phyloP scores from a whole-genome alignment of 768 basidiomycete genomes.

The Suillus plorans region DNA sequence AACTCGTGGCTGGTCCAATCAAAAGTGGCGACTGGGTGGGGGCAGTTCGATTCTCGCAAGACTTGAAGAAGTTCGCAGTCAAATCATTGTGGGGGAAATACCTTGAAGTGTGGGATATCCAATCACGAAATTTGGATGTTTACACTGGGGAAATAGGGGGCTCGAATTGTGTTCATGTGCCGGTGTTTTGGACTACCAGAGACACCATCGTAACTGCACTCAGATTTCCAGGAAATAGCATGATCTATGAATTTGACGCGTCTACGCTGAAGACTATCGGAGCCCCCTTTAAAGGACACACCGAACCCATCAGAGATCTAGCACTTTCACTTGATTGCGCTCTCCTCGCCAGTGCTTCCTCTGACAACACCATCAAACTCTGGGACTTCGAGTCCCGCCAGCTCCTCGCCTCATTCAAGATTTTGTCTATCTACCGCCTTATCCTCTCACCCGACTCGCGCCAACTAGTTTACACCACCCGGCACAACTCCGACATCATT shows the following conservation, averaged over 20 bases:
- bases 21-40: background rate
- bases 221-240: no score
- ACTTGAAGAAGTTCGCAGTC: background rate
- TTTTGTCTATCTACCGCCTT: background rate
- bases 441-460: background rate
- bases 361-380: background rate
- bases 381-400: background rate
- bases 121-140: background rate
- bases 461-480: background rate
- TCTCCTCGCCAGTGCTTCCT: background rate
- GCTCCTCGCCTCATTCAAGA: background rate
- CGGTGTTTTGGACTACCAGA: background rate
- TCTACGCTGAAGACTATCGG: background rate
- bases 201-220: background rate
- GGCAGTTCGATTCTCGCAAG: background rate
- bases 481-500: background rate
- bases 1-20: background rate
- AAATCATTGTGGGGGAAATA: background rate
- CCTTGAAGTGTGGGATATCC: background rate
- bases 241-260: background rate
- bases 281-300: background rate
- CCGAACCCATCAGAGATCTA: fast-evolving
- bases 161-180: background rate
- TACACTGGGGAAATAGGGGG: no score
- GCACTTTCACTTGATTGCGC: background rate